Evolutionary conservation across 2,329 filamentous ascomycete species (phyloP), one percentile per base, ranked within the genome.

Genomic region (Diplodia scrobiculata): DNA sequence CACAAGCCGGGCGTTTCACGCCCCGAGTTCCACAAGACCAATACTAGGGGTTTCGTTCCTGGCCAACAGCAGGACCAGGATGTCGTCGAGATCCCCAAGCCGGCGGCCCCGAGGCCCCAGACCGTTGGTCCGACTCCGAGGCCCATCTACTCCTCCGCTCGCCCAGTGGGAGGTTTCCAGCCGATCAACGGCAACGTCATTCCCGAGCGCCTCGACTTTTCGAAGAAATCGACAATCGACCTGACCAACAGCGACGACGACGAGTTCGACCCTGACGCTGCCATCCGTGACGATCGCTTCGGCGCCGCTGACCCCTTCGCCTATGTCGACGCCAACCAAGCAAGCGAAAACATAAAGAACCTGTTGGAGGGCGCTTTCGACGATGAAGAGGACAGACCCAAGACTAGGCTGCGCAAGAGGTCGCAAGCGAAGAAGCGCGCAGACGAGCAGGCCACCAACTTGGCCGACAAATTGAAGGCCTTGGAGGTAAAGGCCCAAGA

Each of bases 291-390:
- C 38, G 79, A 83, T 32, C 77, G 78, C 6, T 87, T 86, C 70
- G 84, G 84, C 4, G 79, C 82, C 0, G 77, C 80, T 17, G 86
- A 88, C 70, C 80, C 83, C 11, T 81, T 82, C 70, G 81, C 80
- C 65, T 92, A 90, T 70, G 87, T 89, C 5, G 90, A 93, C 70
- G 86, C 89, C 0, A 81, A 82, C 67, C 89, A 91, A 74, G 90
- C 91, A 11, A 87, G 85, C 60, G 88, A 88, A 54, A 91, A 94
- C 70, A 83, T 95, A 69, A 95, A 95, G 75, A 90, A 89, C 7
- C 77, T 95, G n/a, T 82, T 95, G 1, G 91, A 94, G 74, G 91
- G 90, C 7, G 89, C 89, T 10, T 87, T 94, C 77, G 89, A 91
- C 14, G 88, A 90, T 0, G 86, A 87, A 0, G 87, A 89, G 55